Evolutionary conservation across 2,329 filamentous ascomycete genomes (phyloP).

Genomic region (Claviceps arundinis): DNA sequence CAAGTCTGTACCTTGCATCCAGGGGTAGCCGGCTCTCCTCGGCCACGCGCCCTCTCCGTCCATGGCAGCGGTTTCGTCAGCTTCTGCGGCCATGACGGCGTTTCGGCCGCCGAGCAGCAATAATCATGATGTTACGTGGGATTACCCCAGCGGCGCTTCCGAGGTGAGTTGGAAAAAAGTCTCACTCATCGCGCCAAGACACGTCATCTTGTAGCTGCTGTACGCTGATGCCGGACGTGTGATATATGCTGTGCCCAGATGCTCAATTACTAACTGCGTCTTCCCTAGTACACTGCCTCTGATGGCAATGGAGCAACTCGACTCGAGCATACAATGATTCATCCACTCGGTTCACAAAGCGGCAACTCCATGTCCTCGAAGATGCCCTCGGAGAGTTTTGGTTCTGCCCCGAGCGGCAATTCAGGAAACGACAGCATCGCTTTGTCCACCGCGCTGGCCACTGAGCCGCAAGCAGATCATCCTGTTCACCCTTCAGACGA

Average conservation of each 20-base stretch:
- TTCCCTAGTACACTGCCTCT: constrained; percentile 6
- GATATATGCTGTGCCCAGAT: background rate
- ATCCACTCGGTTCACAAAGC: constrained; percentile 11
- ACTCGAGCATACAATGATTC: constrained; percentile 8
- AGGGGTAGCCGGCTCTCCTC: constrained; percentile 17
- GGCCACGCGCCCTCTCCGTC: constrained; percentile 9
- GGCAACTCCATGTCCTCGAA: constrained; percentile 15
- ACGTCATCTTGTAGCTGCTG: background rate
- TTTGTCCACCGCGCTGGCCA: constrained; percentile 11
- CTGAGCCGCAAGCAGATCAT: constrained; percentile 13
- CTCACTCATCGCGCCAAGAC: background rate
- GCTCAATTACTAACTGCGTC: background rate
- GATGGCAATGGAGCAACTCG: constrained; percentile 5
- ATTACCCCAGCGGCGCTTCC: constrained; percentile 18
- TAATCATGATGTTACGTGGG: constrained; percentile 36
- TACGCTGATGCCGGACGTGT: background rate
- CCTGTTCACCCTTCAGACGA: constrained; percentile 12
- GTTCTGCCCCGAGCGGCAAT: constrained; percentile 12
- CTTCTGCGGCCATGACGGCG: constrained; percentile 31
- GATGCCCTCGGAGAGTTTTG: constrained; percentile 24
- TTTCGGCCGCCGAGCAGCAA: constrained; percentile 36
- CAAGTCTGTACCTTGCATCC: background rate
- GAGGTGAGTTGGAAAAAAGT: constrained; percentile 22
- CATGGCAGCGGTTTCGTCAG: constrained; percentile 42
- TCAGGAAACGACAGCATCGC: constrained; percentile 10